A percentile compares a stretch with the other conserved stretches of the same genome.
phyloP scores from a whole-genome alignment of 2,329 filamentous ascomycete species.

The Sclerotinia minor region DNA sequence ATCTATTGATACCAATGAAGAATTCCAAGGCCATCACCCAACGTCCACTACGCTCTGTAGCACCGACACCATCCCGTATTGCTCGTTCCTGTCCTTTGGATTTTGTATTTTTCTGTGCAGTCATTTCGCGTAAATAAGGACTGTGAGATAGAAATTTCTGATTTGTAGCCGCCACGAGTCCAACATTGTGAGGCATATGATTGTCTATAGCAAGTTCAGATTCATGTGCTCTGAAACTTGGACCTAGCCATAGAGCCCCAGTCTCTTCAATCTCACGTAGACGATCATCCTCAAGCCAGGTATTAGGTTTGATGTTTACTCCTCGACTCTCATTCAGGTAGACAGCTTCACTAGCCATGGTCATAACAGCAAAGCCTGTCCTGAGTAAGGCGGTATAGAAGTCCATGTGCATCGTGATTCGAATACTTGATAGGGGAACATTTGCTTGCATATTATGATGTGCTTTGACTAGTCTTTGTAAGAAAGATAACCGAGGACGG shows the following conservation, averaged over 20 bases:
- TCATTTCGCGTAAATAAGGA: conserved; percentile 70
- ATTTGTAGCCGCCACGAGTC: conserved; percentile 38
- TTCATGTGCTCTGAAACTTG: conserved; percentile 37
- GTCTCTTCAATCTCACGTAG: conserved; percentile 69
- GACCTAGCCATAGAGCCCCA: conserved; percentile 41
- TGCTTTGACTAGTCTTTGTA: conserved; percentile 66
- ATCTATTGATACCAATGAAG: conserved; percentile 68
- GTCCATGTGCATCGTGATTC: conserved; percentile 84
- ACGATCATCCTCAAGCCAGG: conserved; percentile 90
- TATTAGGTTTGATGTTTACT: conserved; percentile 72
- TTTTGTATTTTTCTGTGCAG: conserved; percentile 56
- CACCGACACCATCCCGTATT: conserved; percentile 68
- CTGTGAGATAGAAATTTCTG: conserved; percentile 47
- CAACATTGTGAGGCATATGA: conserved; percentile 31
- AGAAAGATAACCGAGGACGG: conserved; percentile 46
- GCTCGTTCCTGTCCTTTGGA: conserved; percentile 47
- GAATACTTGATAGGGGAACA: conserved; percentile 76
- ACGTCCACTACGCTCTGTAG: conserved; percentile 73
- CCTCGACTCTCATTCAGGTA: conserved; percentile 87
- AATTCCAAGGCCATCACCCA: conserved; percentile 79
- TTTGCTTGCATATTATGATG: conserved; percentile 92
- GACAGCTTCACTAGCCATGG: conserved; percentile 91
- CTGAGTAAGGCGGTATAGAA: conserved; percentile 91
- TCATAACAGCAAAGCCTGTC: conserved; percentile 83
- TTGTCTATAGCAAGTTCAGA: conserved; percentile 34